These are phyloP conservation scores for Bigelowiella natans DNA, from an alignment of 78 protist genomes.

Conservation along the genomic window DNA sequence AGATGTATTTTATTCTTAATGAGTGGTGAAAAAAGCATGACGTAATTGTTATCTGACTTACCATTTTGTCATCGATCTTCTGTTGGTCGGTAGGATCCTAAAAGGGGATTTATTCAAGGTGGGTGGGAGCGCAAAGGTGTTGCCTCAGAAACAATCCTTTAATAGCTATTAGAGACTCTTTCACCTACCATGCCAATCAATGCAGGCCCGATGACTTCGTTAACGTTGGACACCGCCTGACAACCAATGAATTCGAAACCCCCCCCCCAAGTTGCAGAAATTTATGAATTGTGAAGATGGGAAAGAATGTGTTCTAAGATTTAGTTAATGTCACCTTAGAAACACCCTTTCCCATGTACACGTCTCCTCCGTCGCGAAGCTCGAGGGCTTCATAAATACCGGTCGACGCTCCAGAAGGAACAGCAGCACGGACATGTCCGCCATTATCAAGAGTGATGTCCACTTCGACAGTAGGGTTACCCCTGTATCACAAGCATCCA, in stretches of 20 bases:
- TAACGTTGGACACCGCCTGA: slow-evolving; percentile 83
- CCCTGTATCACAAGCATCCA: background rate
- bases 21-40: background rate
- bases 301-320: no score
- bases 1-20: background rate
- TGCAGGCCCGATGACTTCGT: slow-evolving; percentile 67
- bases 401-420: slow-evolving; percentile 98
- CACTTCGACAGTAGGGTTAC: slow-evolving; percentile 45
- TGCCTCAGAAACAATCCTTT: no score
- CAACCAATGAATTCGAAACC: no score
- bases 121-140: no score
- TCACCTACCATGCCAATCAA: slow-evolving; percentile 51
- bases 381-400: slow-evolving; percentile 97
- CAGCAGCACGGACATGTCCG: slow-evolving; percentile 80
- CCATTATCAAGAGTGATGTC: slow-evolving; percentile 14
- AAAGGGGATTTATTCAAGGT: no score
- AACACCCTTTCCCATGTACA: slow-evolving; percentile 95
- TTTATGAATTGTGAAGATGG: no score
- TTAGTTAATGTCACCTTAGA: no score
- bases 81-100: slow-evolving; percentile 56
- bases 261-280: no score
- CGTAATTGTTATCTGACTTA: slow-evolving; percentile 35
- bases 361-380: slow-evolving; percentile 72
- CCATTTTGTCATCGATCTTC: slow-evolving; percentile 73
- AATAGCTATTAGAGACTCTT: no score